Conservation (phyloP, 2,329 filamentous ascomycete species). For the Exophiala sideris region DNA sequence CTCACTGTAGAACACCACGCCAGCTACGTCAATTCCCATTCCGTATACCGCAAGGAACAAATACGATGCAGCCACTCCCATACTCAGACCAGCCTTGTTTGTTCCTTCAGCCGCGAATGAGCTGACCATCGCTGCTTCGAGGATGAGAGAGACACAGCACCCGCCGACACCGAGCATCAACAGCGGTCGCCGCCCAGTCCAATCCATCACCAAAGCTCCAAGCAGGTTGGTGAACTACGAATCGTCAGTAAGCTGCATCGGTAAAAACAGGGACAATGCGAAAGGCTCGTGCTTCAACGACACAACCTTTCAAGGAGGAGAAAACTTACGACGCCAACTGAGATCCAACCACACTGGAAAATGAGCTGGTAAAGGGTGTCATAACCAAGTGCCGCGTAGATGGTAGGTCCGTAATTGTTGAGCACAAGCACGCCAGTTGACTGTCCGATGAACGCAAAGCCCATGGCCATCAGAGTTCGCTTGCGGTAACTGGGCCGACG, state of each 20-base stretch:
- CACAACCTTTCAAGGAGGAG: no score
- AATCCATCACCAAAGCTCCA: constrained; percentile 22
- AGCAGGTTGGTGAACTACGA: constrained; percentile 11
- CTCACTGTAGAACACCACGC: constrained; percentile 18
- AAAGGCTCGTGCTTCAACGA: no score
- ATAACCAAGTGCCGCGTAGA: constrained; percentile 22
- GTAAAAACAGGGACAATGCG: no score
- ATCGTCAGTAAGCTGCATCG: no score
- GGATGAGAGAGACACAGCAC: constrained; percentile 17
- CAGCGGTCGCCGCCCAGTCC: constrained; percentile 29
- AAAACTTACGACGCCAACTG: constrained; percentile 10
- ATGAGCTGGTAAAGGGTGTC: constrained; percentile 17
- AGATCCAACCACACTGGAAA: constrained; percentile 22
- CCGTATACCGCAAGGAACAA: constrained; percentile 40
- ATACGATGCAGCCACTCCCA: constrained; percentile 40
- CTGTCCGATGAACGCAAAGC: constrained; percentile 20
- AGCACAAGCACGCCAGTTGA: constrained; percentile 20
- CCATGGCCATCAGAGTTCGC: constrained; percentile 15
- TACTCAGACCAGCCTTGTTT: constrained; percentile 31
- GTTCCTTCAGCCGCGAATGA: constrained; percentile 32
- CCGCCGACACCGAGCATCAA: constrained; percentile 28
- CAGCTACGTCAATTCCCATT: constrained; percentile 27
- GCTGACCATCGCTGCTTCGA: constrained; percentile 32
- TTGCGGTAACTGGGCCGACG: constrained; percentile 17
- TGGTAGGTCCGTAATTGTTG: constrained; percentile 24